phyloP scores from a whole-genome alignment of 1,284 basidiomycete genomes.

The Mycena citricolor region DNA sequence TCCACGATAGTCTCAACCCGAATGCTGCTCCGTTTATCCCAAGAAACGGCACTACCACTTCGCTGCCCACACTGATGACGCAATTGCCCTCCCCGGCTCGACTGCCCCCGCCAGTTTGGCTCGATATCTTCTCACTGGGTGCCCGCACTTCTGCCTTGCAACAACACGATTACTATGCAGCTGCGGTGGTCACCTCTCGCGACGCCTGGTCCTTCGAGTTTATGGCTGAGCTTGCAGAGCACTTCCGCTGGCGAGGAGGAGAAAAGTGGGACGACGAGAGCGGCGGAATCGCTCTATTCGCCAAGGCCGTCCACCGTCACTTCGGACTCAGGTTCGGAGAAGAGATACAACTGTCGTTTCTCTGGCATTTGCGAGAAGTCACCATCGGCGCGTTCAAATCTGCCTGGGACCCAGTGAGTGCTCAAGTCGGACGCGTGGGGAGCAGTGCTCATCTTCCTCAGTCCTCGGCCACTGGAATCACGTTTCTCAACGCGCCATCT shows the following conservation, averaged over 20 bases:
- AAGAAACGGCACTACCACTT: neutral
- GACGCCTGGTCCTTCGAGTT: conserved; percentile 23
- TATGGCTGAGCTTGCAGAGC: conserved; percentile 27
- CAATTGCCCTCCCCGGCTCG: conserved; percentile 6
- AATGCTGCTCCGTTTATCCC: conserved; percentile 20
- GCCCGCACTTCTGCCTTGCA: conserved; percentile 12
- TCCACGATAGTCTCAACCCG: conserved; percentile 17
- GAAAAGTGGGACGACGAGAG: conserved; percentile 19
- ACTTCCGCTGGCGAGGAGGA: conserved; percentile 28
- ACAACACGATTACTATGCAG: conserved; percentile 5
- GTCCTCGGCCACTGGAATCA: conserved; percentile 12
- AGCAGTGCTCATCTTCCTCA: neutral
- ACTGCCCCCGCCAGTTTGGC: conserved; percentile 9
- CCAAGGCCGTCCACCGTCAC: conserved; percentile 28
- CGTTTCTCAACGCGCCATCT: conserved; percentile 18
- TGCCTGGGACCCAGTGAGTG: conserved; percentile 36
- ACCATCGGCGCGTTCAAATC: conserved; percentile 32
- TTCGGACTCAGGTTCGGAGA: conserved; percentile 26
- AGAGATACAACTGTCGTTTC: conserved; percentile 29
- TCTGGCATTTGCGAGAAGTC: conserved; percentile 30
- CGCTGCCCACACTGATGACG: neutral
- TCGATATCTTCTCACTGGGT: conserved; percentile 15
- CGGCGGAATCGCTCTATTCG: conserved; percentile 30
- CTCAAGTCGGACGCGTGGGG: neutral
- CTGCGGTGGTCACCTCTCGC: conserved; percentile 15